A percentile compares a stretch with the other conserved stretches of the same genome.
These are phyloP conservation scores for Xylariaceae sp. DNA, from an alignment of 2,329 filamentous ascomycete genomes.

Conservation along the genomic window DNA sequence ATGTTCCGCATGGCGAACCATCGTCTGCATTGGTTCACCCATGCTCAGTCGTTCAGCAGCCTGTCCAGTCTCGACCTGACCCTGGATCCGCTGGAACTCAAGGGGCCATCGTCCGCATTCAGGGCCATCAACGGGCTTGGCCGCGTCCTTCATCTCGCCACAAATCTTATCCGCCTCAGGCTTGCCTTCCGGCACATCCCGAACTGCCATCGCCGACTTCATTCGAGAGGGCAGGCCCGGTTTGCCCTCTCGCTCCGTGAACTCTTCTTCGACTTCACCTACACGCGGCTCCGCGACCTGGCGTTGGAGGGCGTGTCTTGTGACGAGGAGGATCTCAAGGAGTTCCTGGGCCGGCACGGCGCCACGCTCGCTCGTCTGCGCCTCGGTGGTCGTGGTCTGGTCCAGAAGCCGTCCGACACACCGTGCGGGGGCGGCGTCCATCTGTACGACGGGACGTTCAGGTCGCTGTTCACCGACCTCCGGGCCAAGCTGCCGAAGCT, in stretches of 20 bases:
- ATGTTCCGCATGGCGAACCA: constrained; percentile 34
- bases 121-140: constrained; percentile 40
- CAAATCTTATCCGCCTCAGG: constrained; percentile 33
- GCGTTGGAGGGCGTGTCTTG: constrained; percentile 39
- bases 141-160: constrained; percentile 36
- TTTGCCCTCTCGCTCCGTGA: constrained; percentile 38
- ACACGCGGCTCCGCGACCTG: constrained; percentile 35
- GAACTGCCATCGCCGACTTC: too few species aligned
- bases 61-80: constrained; percentile 37
- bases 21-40: constrained; percentile 38
- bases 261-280: constrained; percentile 35
- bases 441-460: constrained; percentile 40
- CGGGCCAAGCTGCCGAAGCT: constrained; percentile 34
- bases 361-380: constrained; percentile 36
- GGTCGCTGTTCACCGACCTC: constrained; percentile 38
- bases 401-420: constrained; percentile 34
- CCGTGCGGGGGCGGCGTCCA: constrained; percentile 41
- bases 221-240: constrained; percentile 35
- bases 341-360: constrained; percentile 38
- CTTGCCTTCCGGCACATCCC: constrained; percentile 41
- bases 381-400: constrained; percentile 40
- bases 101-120: constrained; percentile 34
- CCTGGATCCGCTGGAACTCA: constrained; percentile 35
- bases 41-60: constrained; percentile 35
- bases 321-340: constrained; percentile 39